Base-by-base conservation (phyloP, 1,284 basidiomycete species). In the Sporisorium scitamineum region DNA sequence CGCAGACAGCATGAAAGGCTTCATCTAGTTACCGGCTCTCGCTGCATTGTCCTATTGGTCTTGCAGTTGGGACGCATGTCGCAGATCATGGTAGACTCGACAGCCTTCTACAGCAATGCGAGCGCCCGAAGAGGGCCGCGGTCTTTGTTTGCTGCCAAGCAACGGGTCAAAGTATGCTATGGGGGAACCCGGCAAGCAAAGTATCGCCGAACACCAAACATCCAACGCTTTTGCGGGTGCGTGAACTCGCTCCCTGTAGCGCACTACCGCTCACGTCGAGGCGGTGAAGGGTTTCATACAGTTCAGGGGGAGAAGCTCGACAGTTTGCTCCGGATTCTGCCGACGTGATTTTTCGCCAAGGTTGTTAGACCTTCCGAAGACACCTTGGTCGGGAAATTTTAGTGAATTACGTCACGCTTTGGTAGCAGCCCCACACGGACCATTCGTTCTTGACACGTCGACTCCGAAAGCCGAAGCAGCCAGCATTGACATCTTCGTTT, bases 311-410 rank as follows among this genome's bases (percentile, higher is more conserved):
- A 18, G 20, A 11, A 27, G 20, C 20, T 20, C 5, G n/a, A n/a
- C n/a, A n/a, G n/a, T 11, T 54, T 61, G 58, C 27, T 65, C 63
- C 63, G 63, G 48, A 44, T 60, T 65, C 52, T 39, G 59, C 63
- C 63, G 63, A 64, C 11, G 18, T 20, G 10, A 20, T 11, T n/a
- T 39, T 27, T 20, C n/a, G 7, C 11, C 0, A 26, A 5, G n/a
- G n/a, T 1, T 54, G 52, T 54, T 42, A 54, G 52, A 27, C 29
- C 10, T n/a, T n/a, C n/a, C n/a, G n/a, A n/a, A n/a, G 18, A 14
- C 34, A 13, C 14, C 13, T 13, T 34, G 34, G 8, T 11, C 14
- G 9, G 9, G 47, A 31, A 59, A 52, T 10, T 34, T 13, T n/a
- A n/a, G 13, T 29, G 6, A 20, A 47, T 53, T 45, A 51, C 20